Percentiles rank a stretch among this genome's conserved stretches.
Evolutionary conservation across 176 grass and related monocot genomes (phyloP).

Genomic region (bread wheat (Triticum aestivum)): IWGSC_CS_RefSeq_v2.1 NC_057805.1:423248693-423249192

Average conservation of each 20-base stretch:
- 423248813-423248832: neutral
- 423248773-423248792: neutral
- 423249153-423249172: constrained; percentile 10
- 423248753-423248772: neutral
- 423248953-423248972: constrained; percentile 92
- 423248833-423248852: neutral
- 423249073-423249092: constrained; percentile 13
- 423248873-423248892: constrained; percentile 81
- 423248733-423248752: neutral
- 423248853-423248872: constrained; percentile 44
- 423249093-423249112: constrained; percentile 49
- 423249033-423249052: constrained; percentile 17
- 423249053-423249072: constrained; percentile 49
- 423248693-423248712: neutral
- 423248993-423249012: constrained; percentile 60
- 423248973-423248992: constrained; percentile 53
- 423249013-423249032: constrained; percentile 55
- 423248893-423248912: constrained; percentile 42
- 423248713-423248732: neutral
- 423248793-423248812: neutral
- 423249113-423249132: constrained; percentile 57
- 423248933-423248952: constrained; percentile 79
- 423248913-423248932: constrained; percentile 72
- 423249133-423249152: constrained; percentile 72
- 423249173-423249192: neutral